phyloP scores from a whole-genome alignment of 345 rosid species.

The Syzygium grande region DNA sequence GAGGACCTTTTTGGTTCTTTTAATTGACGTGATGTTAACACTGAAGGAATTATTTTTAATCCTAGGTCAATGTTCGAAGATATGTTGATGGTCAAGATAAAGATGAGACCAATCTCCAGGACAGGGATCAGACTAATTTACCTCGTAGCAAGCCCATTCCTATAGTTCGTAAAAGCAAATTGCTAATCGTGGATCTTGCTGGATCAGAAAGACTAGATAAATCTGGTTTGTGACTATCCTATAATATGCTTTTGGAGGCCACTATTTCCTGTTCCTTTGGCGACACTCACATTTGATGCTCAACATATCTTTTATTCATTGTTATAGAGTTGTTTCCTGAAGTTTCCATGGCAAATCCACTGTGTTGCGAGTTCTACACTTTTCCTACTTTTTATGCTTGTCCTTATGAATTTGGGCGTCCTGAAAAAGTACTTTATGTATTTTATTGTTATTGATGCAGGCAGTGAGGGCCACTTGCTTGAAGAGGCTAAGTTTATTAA shows the following conservation, averaged over 20 bases:
- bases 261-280: not conserved
- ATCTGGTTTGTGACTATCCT: constrained; percentile 52
- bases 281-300: not conserved
- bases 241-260: not conserved
- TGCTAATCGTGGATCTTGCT: constrained; percentile 92
- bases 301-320: not conserved
- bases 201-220: constrained; percentile 95
- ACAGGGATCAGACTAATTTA: constrained; percentile 19
- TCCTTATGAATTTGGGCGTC: not conserved
- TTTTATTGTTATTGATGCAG: constrained; percentile 25
- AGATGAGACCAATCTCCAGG: constrained; percentile 21
- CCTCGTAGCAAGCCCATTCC: constrained; percentile 37
- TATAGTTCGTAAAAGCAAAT: constrained; percentile 75
- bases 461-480: constrained; percentile 79
- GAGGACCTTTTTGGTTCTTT: not conserved
- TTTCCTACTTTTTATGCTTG: not conserved
- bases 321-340: not conserved
- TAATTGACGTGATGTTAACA: not conserved
- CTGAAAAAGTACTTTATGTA: not conserved
- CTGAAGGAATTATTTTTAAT: not conserved
- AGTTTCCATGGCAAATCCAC: not conserved
- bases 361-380: not conserved
- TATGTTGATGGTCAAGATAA: constrained; percentile 37
- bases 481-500: constrained; percentile 96
- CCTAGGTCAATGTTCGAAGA: constrained; percentile 60